A percentile compares a stretch with the other conserved stretches of the same genome.
Evolutionary conservation across 371 early-diverging fungal genomes (phyloP).

Genomic region (Mucor indicus): DNA sequence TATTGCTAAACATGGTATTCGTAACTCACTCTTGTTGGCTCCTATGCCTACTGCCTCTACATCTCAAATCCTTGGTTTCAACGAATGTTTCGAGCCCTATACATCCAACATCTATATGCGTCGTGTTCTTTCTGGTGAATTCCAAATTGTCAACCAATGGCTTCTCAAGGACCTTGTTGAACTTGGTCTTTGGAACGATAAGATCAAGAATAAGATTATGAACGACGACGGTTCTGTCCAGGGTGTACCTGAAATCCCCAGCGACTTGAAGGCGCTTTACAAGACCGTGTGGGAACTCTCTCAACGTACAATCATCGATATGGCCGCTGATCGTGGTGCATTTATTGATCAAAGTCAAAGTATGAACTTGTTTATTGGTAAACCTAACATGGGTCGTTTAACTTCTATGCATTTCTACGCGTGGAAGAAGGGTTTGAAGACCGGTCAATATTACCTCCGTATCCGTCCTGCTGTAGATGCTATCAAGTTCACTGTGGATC

Average conservation of each 20-base stretch:
- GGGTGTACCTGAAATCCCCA: constrained; percentile 74
- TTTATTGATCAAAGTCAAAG: constrained; percentile 99
- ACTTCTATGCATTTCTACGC: constrained; percentile 99
- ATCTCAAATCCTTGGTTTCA: constrained; percentile 98
- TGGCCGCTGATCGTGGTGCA: constrained; percentile 95
- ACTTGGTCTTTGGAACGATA: constrained; percentile 90
- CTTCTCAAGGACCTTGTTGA: constrained; percentile 91
- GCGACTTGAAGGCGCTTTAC: constrained; percentile 91
- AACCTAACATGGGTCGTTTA: constrained; percentile 88
- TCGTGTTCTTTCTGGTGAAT: constrained; percentile 98
- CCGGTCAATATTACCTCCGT: constrained; percentile 99
- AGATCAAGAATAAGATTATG: constrained; percentile 93
- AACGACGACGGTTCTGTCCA: constrained; percentile 97
- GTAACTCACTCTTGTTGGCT: constrained; percentile 96
- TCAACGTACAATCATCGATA: constrained; percentile 82
- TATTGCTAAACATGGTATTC: constrained; percentile 89
- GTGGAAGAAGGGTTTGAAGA: constrained; percentile 98
- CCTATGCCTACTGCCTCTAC: constrained; percentile 99
- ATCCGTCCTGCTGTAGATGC: constrained; percentile 97
- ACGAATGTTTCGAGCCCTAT: constrained; percentile 99
- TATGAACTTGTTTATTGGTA: constrained; percentile 95
- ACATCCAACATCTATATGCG: constrained; percentile 98
- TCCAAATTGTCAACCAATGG: constrained; percentile 98
- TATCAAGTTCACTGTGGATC: constrained; percentile 89
- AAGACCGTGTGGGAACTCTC: constrained; percentile 99